A percentile compares a stretch with the other conserved stretches of the same genome.
Conservation (phyloP, 2,329 filamentous ascomycete genomes). For the Fusarium burgessii region DNA sequence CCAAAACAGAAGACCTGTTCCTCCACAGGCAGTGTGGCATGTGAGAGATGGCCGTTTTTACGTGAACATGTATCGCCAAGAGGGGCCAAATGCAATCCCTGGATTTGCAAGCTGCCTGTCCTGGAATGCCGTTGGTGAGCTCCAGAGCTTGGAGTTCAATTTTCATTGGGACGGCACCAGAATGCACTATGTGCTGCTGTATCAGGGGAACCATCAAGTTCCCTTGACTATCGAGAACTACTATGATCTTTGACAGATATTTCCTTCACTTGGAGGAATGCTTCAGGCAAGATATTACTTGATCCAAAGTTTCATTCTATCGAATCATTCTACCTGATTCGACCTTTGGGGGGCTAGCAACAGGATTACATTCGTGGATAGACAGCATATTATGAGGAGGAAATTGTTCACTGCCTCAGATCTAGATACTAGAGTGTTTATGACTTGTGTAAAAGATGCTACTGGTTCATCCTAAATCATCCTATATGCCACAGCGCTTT, state of each 20-base stretch:
- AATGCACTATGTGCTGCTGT: neutral
- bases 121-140: neutral
- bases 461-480: too few relatives aligned
- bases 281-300: neutral
- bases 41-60: neutral
- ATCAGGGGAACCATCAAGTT: neutral
- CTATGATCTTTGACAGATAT: neutral
- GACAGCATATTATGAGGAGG: neutral
- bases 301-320: neutral
- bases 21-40: neutral
- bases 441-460: neutral
- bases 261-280: neutral
- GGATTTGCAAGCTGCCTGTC: neutral
- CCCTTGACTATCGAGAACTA: neutral
- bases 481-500: too few relatives aligned
- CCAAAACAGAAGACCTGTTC: neutral
- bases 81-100: neutral
- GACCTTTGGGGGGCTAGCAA: too few relatives aligned
- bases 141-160: neutral
- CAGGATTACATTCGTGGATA: neutral
- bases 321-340: too few relatives aligned
- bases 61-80: neutral
- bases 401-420: neutral
- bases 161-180: neutral
- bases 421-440: neutral